These are phyloP conservation scores for Acmispon strigosus DNA, from an alignment of 306 rosid species.

Conservation along the genomic window DNA sequence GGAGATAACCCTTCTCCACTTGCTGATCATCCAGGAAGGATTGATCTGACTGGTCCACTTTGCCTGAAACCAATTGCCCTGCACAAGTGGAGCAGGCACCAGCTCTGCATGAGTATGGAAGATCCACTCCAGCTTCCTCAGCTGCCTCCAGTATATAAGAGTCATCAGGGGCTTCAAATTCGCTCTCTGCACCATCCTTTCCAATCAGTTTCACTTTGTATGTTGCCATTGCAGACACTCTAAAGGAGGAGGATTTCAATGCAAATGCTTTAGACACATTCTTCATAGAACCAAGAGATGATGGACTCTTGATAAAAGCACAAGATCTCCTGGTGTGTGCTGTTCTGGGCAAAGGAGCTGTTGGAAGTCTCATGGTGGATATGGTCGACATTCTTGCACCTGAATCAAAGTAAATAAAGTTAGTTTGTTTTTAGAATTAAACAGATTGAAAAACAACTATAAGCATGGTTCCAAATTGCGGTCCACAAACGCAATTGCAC, in stretches of 20 bases:
- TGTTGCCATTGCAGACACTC: constrained; percentile 44
- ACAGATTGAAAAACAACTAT: not conserved
- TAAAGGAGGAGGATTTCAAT: constrained; percentile 43
- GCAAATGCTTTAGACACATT: constrained; percentile 43
- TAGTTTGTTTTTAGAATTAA: not conserved
- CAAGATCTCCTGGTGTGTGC: constrained; percentile 17
- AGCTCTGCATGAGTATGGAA: constrained; percentile 77
- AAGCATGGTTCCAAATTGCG: not conserved
- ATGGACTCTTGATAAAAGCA: constrained; percentile 26
- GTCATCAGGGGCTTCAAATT: constrained; percentile 65
- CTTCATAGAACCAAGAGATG: constrained; percentile 28
- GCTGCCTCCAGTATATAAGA: constrained; percentile 64
- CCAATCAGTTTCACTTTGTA: constrained; percentile 63
- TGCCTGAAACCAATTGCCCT: constrained; percentile 36
- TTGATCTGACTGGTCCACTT: constrained; percentile 62
- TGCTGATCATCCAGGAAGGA: constrained; percentile 57
- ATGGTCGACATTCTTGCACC: constrained; percentile 32
- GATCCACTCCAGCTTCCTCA: constrained; percentile 63
- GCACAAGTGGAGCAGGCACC: constrained; percentile 87
- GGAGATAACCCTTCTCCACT: constrained; percentile 45
- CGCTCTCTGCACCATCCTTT: constrained; percentile 49
- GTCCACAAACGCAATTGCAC: no score
- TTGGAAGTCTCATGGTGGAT: constrained; percentile 30
- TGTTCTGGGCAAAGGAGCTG: constrained; percentile 23
- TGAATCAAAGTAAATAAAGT: not conserved